Evolutionary conservation across 441 rosid species (phyloP).

Genomic region (Melastoma candidum): DNA sequence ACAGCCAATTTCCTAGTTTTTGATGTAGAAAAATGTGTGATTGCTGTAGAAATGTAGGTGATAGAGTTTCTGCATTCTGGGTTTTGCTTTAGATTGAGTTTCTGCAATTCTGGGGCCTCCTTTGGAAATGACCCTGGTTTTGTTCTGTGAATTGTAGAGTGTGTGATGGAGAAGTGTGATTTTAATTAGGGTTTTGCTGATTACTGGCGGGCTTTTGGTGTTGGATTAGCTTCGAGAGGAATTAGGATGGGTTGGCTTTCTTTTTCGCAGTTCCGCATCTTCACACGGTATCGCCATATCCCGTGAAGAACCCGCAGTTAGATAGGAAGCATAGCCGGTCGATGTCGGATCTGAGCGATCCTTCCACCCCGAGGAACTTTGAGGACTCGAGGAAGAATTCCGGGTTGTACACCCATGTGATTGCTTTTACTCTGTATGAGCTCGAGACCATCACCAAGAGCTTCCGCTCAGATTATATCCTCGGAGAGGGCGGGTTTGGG

Average conservation of each 20-base stretch:
- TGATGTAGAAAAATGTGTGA: too few species aligned
- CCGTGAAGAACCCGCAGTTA: conserved; percentile 20
- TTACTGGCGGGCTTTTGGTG: too few species aligned
- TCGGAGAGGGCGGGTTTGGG: conserved; percentile 74
- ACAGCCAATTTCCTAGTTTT: too few species aligned
- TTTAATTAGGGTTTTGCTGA: too few species aligned
- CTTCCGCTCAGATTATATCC: conserved; percentile 91
- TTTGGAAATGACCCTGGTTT: too few species aligned
- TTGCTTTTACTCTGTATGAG: conserved; percentile 78
- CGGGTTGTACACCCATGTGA: conserved; percentile 64
- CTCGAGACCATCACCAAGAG: conserved; percentile 98
- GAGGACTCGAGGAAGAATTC: conserved; percentile 69
- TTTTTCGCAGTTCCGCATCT: conserved; percentile 65
- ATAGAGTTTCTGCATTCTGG: too few species aligned
- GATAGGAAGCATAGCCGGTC: conserved; percentile 68
- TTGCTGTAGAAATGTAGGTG: too few species aligned
- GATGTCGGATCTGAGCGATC: conserved; percentile 89
- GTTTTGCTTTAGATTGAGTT: too few species aligned
- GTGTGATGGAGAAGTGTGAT: too few species aligned
- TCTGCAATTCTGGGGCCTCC: too few species aligned
- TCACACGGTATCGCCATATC: conserved; percentile 36
- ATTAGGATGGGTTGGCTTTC: background rate
- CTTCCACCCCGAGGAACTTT: conserved; percentile 51
- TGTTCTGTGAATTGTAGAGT: too few species aligned
- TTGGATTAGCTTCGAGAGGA: too few species aligned